These are phyloP conservation scores for Alternaria longipes DNA, from an alignment of 2,329 filamentous ascomycete genomes.

Conservation along the genomic window DNA sequence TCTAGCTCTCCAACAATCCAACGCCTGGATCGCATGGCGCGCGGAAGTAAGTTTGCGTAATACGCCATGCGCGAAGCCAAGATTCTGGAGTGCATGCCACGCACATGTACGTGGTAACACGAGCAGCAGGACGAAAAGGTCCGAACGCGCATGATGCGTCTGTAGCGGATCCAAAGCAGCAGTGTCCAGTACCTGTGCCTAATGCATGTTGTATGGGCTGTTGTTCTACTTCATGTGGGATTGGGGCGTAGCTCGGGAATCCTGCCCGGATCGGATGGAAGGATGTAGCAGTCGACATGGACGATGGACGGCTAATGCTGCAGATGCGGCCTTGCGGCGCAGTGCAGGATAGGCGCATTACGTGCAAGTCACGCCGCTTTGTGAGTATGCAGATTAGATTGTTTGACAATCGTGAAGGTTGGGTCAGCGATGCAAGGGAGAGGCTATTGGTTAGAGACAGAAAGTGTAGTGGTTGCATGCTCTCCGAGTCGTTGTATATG, in stretches of 20 bases:
- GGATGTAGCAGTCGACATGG: conserved; percentile 7
- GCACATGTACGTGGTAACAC: conserved; percentile 4
- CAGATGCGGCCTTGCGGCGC: neutral
- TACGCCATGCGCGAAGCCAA: conserved; percentile 2
- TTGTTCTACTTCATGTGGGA: neutral
- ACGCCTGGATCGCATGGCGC: neutral
- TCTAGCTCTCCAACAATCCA: neutral
- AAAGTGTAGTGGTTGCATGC: conserved; percentile 15
- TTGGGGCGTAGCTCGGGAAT: conserved; percentile 15
- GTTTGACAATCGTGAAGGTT: conserved; percentile 4
- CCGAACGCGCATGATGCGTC: conserved; percentile 9
- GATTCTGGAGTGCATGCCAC: conserved; percentile 2
- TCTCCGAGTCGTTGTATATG: conserved; percentile 5
- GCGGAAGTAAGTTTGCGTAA: conserved; percentile 12
- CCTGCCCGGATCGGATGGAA: conserved; percentile 17
- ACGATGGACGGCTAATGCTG: conserved; percentile 17
- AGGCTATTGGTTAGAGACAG: conserved; percentile 2
- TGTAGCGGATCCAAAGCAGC: neutral
- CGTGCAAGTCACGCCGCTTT: conserved; percentile 15
- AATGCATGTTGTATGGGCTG: neutral
- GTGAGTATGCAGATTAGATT: conserved; percentile 13
- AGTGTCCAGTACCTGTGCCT: neutral
- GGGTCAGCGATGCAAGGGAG: neutral
- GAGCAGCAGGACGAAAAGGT: neutral
- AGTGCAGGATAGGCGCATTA: conserved; percentile 12